Percentiles rank a stretch among this genome's conserved stretches.
Conservation (phyloP, 2,329 filamentous ascomycete genomes). For the Elsinoe batatas region DNA sequence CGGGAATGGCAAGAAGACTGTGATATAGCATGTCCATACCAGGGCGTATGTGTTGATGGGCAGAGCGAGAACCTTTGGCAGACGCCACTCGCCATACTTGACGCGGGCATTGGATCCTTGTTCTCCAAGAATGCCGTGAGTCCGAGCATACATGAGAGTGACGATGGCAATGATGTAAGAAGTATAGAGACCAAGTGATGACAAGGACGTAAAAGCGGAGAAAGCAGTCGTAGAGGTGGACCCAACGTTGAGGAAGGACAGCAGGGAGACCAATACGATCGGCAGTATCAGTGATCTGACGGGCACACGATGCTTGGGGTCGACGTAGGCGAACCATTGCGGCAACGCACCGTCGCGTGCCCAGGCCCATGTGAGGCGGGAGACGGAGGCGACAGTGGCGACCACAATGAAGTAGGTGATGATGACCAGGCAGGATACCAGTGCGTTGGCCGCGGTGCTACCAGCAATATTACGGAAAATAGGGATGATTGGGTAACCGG, state of each 20-base stretch:
- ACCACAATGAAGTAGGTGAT: slow-evolving; percentile 18
- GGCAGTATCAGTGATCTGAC: slow-evolving; percentile 20
- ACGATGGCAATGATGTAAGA: slow-evolving; percentile 22
- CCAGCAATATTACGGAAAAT: slow-evolving; percentile 19
- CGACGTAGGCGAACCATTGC: slow-evolving; percentile 20
- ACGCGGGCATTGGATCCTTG: slow-evolving; percentile 8
- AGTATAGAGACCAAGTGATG: slow-evolving; percentile 20
- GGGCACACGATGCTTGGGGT: slow-evolving; percentile 17
- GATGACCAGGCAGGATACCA: slow-evolving; percentile 17
- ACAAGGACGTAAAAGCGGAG: slow-evolving; percentile 20
- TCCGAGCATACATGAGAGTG: slow-evolving; percentile 14
- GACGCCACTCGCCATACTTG: slow-evolving; percentile 17
- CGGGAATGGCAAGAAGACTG: slow-evolving; percentile 21
- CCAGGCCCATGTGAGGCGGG: slow-evolving; percentile 21
- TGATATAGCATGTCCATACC: slow-evolving; percentile 19
- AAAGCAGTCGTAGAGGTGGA: slow-evolving; percentile 17
- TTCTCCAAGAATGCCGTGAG: slow-evolving; percentile 5
- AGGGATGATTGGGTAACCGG: slow-evolving; percentile 19
- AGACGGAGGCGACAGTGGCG: slow-evolving; percentile 18
- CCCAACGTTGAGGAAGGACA: slow-evolving; percentile 20
- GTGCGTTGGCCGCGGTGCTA: slow-evolving; percentile 17
- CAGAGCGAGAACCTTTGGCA: slow-evolving; percentile 17
- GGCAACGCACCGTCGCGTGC: slow-evolving; percentile 22
- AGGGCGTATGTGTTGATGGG: slow-evolving; percentile 21
- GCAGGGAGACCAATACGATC: slow-evolving; percentile 18